Conservation (phyloP, 202 grass and related monocot genomes). For the Panicum virgatum region DNA sequence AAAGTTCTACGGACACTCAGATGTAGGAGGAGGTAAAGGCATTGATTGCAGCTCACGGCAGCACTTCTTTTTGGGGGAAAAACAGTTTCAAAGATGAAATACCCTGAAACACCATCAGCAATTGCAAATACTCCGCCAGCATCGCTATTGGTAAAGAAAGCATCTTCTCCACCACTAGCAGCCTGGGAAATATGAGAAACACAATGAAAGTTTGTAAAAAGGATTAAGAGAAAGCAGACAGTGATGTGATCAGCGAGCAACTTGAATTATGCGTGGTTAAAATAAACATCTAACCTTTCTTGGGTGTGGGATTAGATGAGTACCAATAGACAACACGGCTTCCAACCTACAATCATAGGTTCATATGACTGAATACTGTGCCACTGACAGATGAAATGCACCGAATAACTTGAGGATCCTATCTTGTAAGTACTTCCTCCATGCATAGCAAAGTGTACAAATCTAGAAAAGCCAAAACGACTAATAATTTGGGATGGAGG, state of each 20-base stretch:
- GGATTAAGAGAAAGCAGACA: background rate
- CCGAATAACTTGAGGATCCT: background rate
- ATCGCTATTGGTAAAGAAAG: constrained; percentile 65
- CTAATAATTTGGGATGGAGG: too few species aligned
- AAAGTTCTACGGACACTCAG: constrained; percentile 21
- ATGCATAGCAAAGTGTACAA: too few species aligned
- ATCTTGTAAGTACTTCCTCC: background rate
- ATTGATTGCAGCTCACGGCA: background rate
- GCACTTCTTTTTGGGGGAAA: background rate
- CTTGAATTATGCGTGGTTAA: too few species aligned
- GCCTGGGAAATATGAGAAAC: constrained; percentile 44
- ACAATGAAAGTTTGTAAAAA: background rate
- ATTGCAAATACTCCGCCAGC: constrained; percentile 73
- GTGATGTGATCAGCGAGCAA: background rate
- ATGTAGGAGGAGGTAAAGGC: background rate
- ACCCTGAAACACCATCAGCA: constrained; percentile 97
- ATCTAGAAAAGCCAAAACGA: too few species aligned
- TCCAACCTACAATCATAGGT: constrained; percentile 53
- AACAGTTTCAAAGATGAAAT: constrained; percentile 21
- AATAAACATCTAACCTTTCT: too few species aligned
- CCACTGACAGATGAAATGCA: background rate
- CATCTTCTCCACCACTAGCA: constrained; percentile 84
- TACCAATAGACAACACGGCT: constrained; percentile 66
- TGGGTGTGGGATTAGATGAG: constrained; percentile 77
- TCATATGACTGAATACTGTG: background rate